Base-by-base conservation (phyloP, 2,329 filamentous ascomycete genomes). In the Ascochyta koolunga region DNA sequence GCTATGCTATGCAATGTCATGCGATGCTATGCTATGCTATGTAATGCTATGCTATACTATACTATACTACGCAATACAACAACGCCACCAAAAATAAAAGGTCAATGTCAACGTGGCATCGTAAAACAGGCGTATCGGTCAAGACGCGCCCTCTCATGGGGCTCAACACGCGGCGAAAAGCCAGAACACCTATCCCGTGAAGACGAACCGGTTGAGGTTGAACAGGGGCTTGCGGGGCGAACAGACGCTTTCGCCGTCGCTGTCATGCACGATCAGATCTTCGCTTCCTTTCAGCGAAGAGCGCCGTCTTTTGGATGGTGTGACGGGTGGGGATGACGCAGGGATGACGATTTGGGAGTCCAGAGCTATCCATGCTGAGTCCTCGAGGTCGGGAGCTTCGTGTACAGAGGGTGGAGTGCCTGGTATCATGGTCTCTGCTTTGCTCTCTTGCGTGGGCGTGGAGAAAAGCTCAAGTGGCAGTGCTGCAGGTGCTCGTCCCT, bases 201-300 rank as follows among this genome's bases (percentile, higher is more conserved):
- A 75, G 24, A 72, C 74, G 60, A 78, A 80, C 35, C 71, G 65
- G 43, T 69, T 68, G 24, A 79, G 66, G 58, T 75, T 72, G 18
- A 79, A 63, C 54, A 69, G 54, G 2, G 69, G 68, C 46, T 71
- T 73, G 35, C 66, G 65, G 16, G 66, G 69, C 6, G 75, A 72
- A 37, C 68, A 69, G 2, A 74, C 69, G 22, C 69, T 71, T 33
- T 76, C 74, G 15, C 65, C 72, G 31, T 76, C 75, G 60, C 79
- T 81, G 37, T 79, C 74, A 0, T 77, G 78, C 0, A 80, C 70
- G 13, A 81, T 61, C 16, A 80, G 52, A 43, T 81, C 79, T 57
- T 81, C 79, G 54, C 79, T 81, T 11, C 79, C 79, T 54, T 75
- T 74, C 7, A 72, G 41, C 2, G 64, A 59, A 13, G 62, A 62